phyloP scores from a whole-genome alignment of 1,284 basidiomycete genomes.

The Rhodotorula glutinis region DNA sequence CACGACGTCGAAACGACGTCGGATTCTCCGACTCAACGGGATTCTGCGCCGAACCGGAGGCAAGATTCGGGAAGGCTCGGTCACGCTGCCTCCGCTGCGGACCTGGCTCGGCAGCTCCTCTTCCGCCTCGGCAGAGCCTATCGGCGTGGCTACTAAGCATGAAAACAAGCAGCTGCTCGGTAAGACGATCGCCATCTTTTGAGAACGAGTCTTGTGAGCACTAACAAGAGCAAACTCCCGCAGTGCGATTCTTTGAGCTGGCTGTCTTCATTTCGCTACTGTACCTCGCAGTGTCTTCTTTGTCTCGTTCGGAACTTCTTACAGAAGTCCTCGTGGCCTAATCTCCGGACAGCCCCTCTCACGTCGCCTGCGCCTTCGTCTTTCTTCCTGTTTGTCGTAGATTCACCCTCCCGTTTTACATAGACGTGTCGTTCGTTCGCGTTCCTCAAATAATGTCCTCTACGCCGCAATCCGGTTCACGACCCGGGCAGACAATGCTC shows the following conservation, averaged over 20 bases:
- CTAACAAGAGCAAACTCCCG: background rate
- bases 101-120: slow-evolving; percentile 2
- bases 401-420: no score
- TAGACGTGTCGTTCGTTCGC: background rate
- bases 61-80: slow-evolving; percentile 1
- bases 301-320: background rate
- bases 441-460: no score
- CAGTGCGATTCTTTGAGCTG: slow-evolving; percentile 15
- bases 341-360: background rate
- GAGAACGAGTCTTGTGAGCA: background rate
- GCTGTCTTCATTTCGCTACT: slow-evolving; percentile 14
- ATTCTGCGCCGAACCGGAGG: slow-evolving; percentile 15
- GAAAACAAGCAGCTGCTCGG: background rate
- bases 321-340: background rate
- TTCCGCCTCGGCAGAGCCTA: no score
- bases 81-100: background rate
- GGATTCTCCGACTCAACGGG: slow-evolving; percentile 9
- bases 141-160: background rate
- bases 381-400: background rate
- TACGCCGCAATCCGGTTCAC: background rate
- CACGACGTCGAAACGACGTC: background rate
- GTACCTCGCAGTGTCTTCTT: slow-evolving; percentile 1
- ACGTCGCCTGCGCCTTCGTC: background rate
- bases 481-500: slow-evolving; percentile 42
- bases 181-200: background rate